Base-by-base conservation (phyloP, 345 rosid species). In the Pseudoturritis turrita region DNA sequence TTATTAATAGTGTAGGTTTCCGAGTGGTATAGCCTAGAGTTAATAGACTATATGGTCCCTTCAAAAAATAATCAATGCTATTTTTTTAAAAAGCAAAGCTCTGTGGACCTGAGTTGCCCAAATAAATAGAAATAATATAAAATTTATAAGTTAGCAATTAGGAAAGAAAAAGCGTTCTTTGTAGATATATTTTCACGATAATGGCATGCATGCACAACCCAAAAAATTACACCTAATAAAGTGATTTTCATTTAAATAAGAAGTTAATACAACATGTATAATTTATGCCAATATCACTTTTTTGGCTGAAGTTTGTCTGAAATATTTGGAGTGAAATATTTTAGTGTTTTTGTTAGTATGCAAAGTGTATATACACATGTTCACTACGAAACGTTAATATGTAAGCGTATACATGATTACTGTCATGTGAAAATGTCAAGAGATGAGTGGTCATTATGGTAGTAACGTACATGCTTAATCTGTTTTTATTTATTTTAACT, bases 121-220 rank as follows among this genome's bases (percentile, higher is more conserved):
- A 29, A 15, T 50, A 59, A 23, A 50, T 41, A 47, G 50, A 29
- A 49, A 23, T 59, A 43, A 26, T n/a, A 73, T 4, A 64, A 53
- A 54, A 19, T 22, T 49, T 57, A 28, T 26, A 55, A 56, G 22
- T 29, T 50, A 39, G 23, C 45, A 74, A 61, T 50, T 39, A 59
- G 41, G 62, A 67, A 41, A 44, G 37, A 44, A 40, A 49, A 75
- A 51, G 56, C 56, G 33, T 50, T 60, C 19, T 67, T 67, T 68
- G 73, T 68, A 75, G 73, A 68, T 75, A 60, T 9, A 51, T 31
- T 67, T 67, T 75, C 78, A 75, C 73, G 78, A 68, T 51, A 22
- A 75, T 52, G 22, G 63, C 73, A 75, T 75, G 73, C 63, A 60
- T 52, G 33, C 63, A 75, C 57, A 67, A n/a, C n/a, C n/a, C n/a